Percentiles rank a stretch among this genome's conserved stretches.
phyloP scores from a whole-genome alignment of 2,329 filamentous ascomycete genomes.

The Bipolaris gigantea region DNA sequence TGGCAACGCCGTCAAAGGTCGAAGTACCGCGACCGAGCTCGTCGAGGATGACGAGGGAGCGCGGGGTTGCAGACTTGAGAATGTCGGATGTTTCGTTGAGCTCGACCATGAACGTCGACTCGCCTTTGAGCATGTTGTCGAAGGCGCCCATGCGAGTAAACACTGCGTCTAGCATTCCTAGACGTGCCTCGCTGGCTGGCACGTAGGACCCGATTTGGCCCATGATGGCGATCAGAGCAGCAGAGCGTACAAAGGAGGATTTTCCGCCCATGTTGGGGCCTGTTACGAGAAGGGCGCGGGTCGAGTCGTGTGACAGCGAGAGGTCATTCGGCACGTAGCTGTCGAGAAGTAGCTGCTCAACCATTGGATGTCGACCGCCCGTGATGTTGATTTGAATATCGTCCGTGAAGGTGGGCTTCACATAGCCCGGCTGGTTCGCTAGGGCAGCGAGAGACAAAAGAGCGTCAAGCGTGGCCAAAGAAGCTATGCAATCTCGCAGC shows the following conservation, averaged over 20 bases:
- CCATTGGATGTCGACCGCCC: conserved; percentile 88
- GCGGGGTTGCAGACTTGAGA: conserved; percentile 81
- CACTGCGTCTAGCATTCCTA: conserved; percentile 87
- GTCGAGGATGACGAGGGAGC: conserved; percentile 87
- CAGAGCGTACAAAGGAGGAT: conserved; percentile 92
- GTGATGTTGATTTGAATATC: conserved; percentile 69
- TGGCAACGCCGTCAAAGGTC: conserved; percentile 94
- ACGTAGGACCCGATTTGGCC: conserved; percentile 95
- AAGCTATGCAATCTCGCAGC: conserved; percentile 83
- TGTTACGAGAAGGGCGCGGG: conserved; percentile 82
- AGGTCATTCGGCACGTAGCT: conserved; percentile 92
- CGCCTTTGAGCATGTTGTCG: conserved; percentile 93
- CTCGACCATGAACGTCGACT: conserved; percentile 98
- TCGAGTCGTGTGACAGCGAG: conserved; percentile 58
- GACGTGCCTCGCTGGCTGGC: conserved; percentile 70
- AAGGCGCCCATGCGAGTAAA: conserved; percentile 95
- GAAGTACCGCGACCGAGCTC: conserved; percentile 91
- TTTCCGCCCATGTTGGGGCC: conserved; percentile 99
- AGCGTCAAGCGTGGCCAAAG: conserved; percentile 85
- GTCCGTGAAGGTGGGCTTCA: conserved; percentile 70
- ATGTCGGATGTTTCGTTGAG: conserved; percentile 90
- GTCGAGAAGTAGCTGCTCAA: conserved; percentile 83
- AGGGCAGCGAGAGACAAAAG: conserved; percentile 83
- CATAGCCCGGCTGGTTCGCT: conserved; percentile 84
- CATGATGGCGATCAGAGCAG: conserved; percentile 89